Base-by-base conservation (phyloP, 495 filamentous ascomycete species). In the Podospora conica region DNA sequence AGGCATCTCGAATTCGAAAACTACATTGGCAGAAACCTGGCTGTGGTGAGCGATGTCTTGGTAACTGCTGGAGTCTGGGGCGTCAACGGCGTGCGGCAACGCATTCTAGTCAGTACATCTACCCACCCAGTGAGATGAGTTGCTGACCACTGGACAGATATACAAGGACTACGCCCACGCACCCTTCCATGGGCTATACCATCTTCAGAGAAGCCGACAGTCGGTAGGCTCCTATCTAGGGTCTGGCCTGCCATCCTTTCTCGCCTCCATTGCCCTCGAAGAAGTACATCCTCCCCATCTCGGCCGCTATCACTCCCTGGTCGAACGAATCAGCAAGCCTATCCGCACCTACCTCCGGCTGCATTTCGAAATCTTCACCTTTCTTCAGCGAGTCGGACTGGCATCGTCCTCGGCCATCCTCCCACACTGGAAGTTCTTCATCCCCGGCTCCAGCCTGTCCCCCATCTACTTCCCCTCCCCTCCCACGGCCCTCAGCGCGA, bases 41-140 rank as follows among this genome's bases (percentile, higher is more conserved):
- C 81, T 60, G 65, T 77, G 27, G 55, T 72, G 9, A 79, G 79
- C 5, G 73, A 77, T 12, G 63, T 74, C 1, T 65, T 81, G 9
- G 74, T 80, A 23, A 73, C 79, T n/a, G 73, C 74, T 10, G 75
- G 76, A 1, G 75, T 82, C 21, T 86, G 83, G 82, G 82, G 83
- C n/a, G 74, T 84, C 10, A 75, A 81, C 60, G 81, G 82, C 33
- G 69, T 85, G 62, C 72, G 83, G 60, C 78, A 82, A 63, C 77
- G 83, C 25, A 80, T 85, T 54, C 58, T 84, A 63, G 83, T 85
- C 64, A 61, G 78, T 57, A 31, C 21, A 0, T 57, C n/a, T 33
- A 20, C n/a, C 8, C 0, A 29, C 11, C 56, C n/a, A 56, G 58
- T 23, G n/a, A 18, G 18, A 54, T 28, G 15, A n/a, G 40, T n/a